These are phyloP conservation scores for Zymoseptoria passerinii DNA, from an alignment of 2,329 filamentous ascomycete genomes.

Conservation along the genomic window DNA sequence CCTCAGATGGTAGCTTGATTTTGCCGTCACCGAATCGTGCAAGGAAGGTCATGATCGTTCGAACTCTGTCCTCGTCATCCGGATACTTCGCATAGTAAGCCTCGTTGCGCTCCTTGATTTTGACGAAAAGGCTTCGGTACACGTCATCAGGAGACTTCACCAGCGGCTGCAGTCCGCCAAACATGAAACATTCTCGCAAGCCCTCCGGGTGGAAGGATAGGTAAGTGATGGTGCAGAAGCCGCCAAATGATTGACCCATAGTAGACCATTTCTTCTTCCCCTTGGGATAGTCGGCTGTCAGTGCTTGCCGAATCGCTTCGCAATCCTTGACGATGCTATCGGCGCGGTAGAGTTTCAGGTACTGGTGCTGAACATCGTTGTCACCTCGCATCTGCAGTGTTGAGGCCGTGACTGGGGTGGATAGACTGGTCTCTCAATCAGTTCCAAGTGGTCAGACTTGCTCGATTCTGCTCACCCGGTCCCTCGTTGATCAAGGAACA, in stretches of 20 bases:
- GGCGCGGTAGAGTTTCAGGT: conserved; percentile 76
- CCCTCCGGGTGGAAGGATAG: conserved; percentile 71
- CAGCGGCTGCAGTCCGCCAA: conserved; percentile 74
- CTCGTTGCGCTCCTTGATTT: conserved; percentile 62
- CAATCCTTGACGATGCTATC: conserved; percentile 86
- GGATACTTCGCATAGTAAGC: conserved; percentile 81
- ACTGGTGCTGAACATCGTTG: conserved; percentile 63
- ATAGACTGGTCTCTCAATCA: conserved; percentile 45
- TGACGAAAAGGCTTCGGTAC: conserved; percentile 62
- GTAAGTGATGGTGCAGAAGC: conserved; percentile 77
- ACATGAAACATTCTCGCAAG: conserved; percentile 71
- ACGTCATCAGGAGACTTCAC: conserved; percentile 64
- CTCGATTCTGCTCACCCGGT: conserved; percentile 42
- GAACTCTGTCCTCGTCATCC: conserved; percentile 63
- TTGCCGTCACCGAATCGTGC: conserved; percentile 46
- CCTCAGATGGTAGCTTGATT: conserved; percentile 63
- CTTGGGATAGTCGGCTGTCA: conserved; percentile 61
- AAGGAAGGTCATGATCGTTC: conserved; percentile 58
- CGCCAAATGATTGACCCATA: conserved; percentile 86
- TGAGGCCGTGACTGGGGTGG: conserved; percentile 66
- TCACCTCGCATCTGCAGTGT: conserved; percentile 58
- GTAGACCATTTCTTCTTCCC: conserved; percentile 73
- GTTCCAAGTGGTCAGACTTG: background rate
- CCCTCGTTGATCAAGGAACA: conserved; percentile 85
- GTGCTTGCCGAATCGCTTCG: conserved; percentile 69